Conservation (phyloP, 331 rosid genomes). For the Quercus lobata region DNA sequence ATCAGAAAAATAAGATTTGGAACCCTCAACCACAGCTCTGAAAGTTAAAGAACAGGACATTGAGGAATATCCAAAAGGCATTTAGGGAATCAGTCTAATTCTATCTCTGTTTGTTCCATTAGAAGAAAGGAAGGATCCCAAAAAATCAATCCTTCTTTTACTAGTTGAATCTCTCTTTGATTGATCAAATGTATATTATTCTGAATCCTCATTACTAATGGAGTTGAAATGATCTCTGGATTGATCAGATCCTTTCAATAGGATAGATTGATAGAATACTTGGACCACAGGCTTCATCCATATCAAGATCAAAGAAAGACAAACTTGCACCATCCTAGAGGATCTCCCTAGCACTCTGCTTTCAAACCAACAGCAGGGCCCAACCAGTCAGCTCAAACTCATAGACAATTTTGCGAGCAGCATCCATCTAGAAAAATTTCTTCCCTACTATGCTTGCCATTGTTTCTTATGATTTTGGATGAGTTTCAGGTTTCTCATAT, state of each 20-base stretch:
- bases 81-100: too few relatives aligned
- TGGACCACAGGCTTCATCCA: background rate
- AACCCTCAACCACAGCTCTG: background rate
- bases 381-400: background rate
- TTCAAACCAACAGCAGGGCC: background rate
- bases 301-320: background rate
- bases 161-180: too few relatives aligned
- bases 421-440: background rate
- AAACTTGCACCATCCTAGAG: background rate
- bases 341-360: background rate
- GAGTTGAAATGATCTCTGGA: background rate
- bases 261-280: too few relatives aligned
- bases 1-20: background rate
- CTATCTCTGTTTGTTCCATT: too few relatives aligned
- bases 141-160: too few relatives aligned
- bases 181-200: background rate
- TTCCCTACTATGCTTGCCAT: background rate
- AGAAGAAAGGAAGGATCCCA: too few relatives aligned
- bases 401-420: background rate
- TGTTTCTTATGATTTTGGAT: background rate
- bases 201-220: background rate
- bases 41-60: background rate
- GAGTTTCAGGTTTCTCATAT: background rate
- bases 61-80: too few relatives aligned
- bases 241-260: background rate